phyloP scores from a whole-genome alignment of 441 rosid genomes.

The Euphorbia corollata region DNA sequence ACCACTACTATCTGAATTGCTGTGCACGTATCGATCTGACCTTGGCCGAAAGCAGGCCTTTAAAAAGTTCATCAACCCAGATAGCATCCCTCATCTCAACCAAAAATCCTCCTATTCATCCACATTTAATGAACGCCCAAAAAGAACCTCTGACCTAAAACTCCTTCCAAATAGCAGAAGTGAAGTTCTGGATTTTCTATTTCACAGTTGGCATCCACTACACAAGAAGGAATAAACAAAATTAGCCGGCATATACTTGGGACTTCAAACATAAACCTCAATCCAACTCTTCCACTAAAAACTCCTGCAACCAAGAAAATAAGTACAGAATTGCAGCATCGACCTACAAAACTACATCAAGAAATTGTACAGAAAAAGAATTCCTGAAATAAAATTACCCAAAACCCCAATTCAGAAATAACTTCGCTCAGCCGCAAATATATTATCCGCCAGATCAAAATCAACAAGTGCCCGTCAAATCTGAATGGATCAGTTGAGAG shows the following conservation, averaged over 20 bases:
- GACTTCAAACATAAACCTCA: slow-evolving; percentile 1
- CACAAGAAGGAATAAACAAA: slow-evolving; percentile 15
- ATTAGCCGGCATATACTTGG: neutral
- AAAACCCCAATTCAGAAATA: neutral
- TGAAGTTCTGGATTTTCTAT: slow-evolving; percentile 17
- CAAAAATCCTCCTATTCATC: slow-evolving; percentile 37
- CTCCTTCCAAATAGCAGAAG: no score
- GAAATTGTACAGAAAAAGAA: neutral
- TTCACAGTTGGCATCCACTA: slow-evolving; percentile 13
- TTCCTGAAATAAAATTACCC: neutral
- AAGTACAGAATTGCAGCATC: neutral
- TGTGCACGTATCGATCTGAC: slow-evolving; percentile 26
- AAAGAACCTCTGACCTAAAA: no score
- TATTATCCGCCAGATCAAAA: neutral
- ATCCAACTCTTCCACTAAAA: neutral
- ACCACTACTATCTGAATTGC: slow-evolving; percentile 54
- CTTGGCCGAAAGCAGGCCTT: slow-evolving; percentile 70
- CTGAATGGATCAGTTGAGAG: slow-evolving; percentile 26
- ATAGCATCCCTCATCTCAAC: slow-evolving; percentile 99
- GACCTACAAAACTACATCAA: neutral
- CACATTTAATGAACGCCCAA: slow-evolving; percentile 24
- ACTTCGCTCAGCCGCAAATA: neutral
- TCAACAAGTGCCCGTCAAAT: slow-evolving; percentile 2
- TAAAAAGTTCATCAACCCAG: slow-evolving; percentile 70
- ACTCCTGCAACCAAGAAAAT: slow-evolving; percentile 1